These are phyloP conservation scores for carrot (Daucus carota) DNA, from an alignment of 129 eudicot genomes.

Conservation along the genomic window DH1_v3.0 NC_030388.2:26639501-26640000, in stretches of 20 bases:
- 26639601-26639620: not conserved
- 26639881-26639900: not conserved
- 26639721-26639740: not conserved
- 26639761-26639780: not conserved
- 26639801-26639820: not conserved
- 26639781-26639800: not conserved
- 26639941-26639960: slow-evolving; percentile 1
- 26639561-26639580: not conserved
- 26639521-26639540: not conserved
- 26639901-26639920: not conserved
- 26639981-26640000: not conserved
- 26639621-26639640: not conserved
- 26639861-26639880: not conserved
- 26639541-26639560: not conserved
- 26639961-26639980: not conserved
- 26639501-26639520: not conserved
- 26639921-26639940: not conserved
- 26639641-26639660: not conserved
- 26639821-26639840: not conserved
- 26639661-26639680: not conserved
- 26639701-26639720: not conserved
- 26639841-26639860: not conserved
- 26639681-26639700: not conserved
- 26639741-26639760: not conserved
- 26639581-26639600: not conserved